Conservation (phyloP, 495 filamentous ascomycete genomes). For the Lasiosphaeria ovina region DNA sequence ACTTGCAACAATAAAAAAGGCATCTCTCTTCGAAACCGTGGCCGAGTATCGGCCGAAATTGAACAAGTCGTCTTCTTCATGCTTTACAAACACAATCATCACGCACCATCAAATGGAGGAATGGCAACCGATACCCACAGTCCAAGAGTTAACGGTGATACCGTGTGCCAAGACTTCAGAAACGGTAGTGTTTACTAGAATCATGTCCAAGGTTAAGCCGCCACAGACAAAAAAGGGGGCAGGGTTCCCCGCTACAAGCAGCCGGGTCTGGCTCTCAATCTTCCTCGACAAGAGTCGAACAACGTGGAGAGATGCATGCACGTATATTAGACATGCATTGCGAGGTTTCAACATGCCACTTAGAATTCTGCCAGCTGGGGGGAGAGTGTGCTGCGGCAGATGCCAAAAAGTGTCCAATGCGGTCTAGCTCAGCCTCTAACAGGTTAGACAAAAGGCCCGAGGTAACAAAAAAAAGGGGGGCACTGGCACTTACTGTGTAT, state of each 20-base stretch:
- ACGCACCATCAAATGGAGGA: too few species aligned
- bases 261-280: not conserved
- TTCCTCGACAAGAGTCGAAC: not conserved
- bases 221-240: not conserved
- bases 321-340: not conserved
- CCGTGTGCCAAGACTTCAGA: not conserved
- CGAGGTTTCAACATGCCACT: not conserved
- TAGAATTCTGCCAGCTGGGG: not conserved
- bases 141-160: not conserved
- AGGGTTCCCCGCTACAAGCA: not conserved
- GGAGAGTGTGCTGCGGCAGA: not conserved
- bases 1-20: not conserved
- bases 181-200: not conserved
- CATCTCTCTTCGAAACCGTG: not conserved
- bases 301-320: constrained; percentile 1
- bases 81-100: not conserved
- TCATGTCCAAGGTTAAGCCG: not conserved
- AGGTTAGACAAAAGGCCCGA: too few species aligned
- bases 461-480: too few species aligned
- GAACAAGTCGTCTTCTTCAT: not conserved
- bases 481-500: too few species aligned
- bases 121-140: too few species aligned
- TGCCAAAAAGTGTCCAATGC: not conserved
- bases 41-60: constrained; percentile 8
- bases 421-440: too few species aligned